Conservation (phyloP, 2,329 filamentous ascomycete genomes). For the Aspergillus fischeri region DNA sequence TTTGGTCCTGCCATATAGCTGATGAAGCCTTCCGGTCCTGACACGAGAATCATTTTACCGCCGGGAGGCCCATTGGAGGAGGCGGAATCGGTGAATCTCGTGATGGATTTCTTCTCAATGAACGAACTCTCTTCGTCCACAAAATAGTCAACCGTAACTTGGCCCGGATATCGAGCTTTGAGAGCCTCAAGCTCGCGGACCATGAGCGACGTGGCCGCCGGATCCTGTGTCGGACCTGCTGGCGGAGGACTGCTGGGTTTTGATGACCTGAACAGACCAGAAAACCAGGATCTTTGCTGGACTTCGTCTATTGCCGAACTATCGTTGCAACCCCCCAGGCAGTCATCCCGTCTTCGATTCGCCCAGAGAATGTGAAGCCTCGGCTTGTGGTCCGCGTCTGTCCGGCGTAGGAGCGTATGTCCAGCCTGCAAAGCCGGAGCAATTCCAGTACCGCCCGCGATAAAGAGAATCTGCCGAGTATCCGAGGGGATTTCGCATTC, state of each 20-base stretch:
- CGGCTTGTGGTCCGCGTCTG: conserved; percentile 28
- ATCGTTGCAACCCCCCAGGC: conserved; percentile 55
- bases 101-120: conserved; percentile 55
- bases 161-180: conserved; percentile 53
- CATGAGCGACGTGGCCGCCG: conserved; percentile 36
- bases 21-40: conserved; percentile 88
- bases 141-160: conserved; percentile 67
- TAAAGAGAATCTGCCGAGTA: conserved; percentile 65
- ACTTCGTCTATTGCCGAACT: conserved; percentile 21
- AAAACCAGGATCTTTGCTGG: conserved; percentile 26
- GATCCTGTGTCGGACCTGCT: not conserved
- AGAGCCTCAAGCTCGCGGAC: conserved; percentile 61
- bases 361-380: conserved; percentile 79
- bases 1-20: conserved; percentile 76
- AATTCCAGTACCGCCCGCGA: conserved; percentile 90
- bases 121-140: conserved; percentile 74
- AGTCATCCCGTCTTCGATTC: conserved; percentile 64
- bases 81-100: conserved; percentile 24
- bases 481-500: conserved; percentile 61
- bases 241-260: conserved; percentile 3
- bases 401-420: conserved; percentile 49
- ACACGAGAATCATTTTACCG: conserved; percentile 66
- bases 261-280: conserved; percentile 22
- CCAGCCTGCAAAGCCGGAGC: conserved; percentile 83
- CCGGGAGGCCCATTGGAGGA: conserved; percentile 24